Evolutionary conservation across 2,329 filamentous ascomycete genomes (phyloP).

Genomic region (Stachybotrys chlorohalonatus): DNA sequence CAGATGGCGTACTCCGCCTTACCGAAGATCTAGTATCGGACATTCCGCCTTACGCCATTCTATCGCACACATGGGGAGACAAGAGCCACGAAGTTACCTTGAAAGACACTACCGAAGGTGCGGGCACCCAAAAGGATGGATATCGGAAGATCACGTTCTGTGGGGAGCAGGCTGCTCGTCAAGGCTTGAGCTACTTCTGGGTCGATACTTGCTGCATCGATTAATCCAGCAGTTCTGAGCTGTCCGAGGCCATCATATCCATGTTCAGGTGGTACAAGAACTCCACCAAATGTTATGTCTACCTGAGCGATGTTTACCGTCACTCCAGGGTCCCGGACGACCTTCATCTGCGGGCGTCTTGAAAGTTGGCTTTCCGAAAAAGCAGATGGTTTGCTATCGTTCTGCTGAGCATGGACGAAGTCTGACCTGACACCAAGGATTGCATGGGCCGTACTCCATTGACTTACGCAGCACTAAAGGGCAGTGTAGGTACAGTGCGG

Average conservation of each 20-base stretch:
- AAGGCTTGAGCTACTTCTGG: constrained; percentile 7
- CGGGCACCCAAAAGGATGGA: constrained; percentile 2
- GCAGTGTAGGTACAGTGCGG: neutral
- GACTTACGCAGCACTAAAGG: too few species aligned
- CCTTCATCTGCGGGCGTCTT: neutral
- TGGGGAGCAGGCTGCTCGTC: constrained; percentile 3
- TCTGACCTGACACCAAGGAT: too few species aligned
- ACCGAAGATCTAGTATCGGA: constrained; percentile 1
- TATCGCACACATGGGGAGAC: constrained; percentile 12
- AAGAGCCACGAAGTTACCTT: constrained; percentile 8
- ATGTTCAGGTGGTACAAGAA: constrained; percentile 10
- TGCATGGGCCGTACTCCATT: too few species aligned
- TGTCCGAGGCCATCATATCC: constrained; percentile 7
- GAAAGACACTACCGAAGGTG: constrained; percentile 3
- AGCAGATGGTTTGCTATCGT: constrained; percentile 7
- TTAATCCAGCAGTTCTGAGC: constrained; percentile 4
- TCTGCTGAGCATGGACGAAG: too few species aligned
- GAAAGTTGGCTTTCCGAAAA: constrained; percentile 2
- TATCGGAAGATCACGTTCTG: constrained; percentile 8
- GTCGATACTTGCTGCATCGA: constrained; percentile 11
- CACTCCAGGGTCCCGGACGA: neutral
- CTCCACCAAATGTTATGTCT: constrained; percentile 8
- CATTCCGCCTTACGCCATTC: constrained; percentile 9
- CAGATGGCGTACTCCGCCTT: neutral
- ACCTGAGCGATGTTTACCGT: constrained; percentile 5